Conservation (phyloP, 169 alveolate species). For the Plasmodium sp. region DNA sequence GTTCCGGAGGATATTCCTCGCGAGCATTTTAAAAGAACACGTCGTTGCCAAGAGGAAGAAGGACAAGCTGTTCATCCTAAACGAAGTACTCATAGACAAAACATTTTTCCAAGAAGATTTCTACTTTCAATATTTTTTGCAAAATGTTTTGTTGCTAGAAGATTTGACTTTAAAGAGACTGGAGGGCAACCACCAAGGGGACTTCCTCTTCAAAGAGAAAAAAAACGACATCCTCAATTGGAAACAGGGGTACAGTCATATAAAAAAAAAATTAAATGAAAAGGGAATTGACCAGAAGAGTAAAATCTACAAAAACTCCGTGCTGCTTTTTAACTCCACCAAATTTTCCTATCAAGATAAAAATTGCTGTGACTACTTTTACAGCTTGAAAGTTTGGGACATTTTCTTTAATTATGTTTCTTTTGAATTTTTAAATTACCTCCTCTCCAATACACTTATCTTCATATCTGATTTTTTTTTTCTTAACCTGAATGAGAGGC, state of each 20-base stretch:
- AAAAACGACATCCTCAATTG: slow-evolving; percentile 16
- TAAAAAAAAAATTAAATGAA: slow-evolving; percentile 59
- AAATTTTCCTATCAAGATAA: slow-evolving; percentile 64
- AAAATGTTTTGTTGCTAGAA: slow-evolving; percentile 65
- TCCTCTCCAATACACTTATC: slow-evolving; percentile 63
- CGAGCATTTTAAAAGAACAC: slow-evolving; percentile 44
- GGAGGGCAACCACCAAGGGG: slow-evolving; percentile 25
- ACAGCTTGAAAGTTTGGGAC: slow-evolving; percentile 66
- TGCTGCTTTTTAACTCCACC: slow-evolving; percentile 55
- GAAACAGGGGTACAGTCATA: slow-evolving; percentile 52
- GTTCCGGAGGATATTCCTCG: slow-evolving; percentile 19
- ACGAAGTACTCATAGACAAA: slow-evolving; percentile 39
- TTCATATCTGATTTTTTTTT: slow-evolving; percentile 64
- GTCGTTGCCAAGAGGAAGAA: slow-evolving; percentile 31
- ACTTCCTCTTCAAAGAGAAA: slow-evolving; percentile 52
- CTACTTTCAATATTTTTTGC: slow-evolving; percentile 68
- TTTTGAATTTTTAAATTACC: slow-evolving; percentile 62
- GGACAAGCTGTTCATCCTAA: slow-evolving; percentile 28
- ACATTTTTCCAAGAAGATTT: slow-evolving; percentile 46
- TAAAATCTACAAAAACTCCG: slow-evolving; percentile 51
- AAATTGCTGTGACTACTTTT: slow-evolving; percentile 70
- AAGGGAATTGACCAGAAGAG: slow-evolving; percentile 55
- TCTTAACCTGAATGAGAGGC: not conserved
- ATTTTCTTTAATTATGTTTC: slow-evolving; percentile 63
- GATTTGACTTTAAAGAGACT: slow-evolving; percentile 39